Conservation (phyloP, 768 basidiomycete genomes). For the Coprinopsis marcescibilis region DNA sequence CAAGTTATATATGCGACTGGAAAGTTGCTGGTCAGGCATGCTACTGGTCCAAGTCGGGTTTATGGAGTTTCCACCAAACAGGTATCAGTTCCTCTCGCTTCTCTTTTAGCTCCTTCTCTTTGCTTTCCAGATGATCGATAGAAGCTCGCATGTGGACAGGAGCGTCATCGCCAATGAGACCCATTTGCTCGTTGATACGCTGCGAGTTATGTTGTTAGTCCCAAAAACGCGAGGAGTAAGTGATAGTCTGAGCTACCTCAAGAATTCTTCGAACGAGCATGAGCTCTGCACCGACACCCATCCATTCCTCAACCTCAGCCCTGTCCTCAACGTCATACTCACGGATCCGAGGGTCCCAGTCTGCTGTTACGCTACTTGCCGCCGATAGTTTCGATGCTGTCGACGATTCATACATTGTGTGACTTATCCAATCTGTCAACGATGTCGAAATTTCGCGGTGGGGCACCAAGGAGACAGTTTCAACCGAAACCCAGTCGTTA, state of each 20-base stretch:
- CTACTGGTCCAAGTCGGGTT: no score
- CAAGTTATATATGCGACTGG: no score
- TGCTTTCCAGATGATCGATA: constrained; percentile 12
- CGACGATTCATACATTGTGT: constrained; percentile 10
- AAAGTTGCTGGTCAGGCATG: no score
- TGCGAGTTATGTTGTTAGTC: neutral
- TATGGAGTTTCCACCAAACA: constrained; percentile 9
- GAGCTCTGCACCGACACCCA: constrained; percentile 28
- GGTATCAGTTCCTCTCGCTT: constrained; percentile 11
- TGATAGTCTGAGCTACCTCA: constrained; percentile 16
- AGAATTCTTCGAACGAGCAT: constrained; percentile 19
- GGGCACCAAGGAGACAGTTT: constrained; percentile 15
- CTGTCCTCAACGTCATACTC: constrained; percentile 31
- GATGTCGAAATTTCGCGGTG: constrained; percentile 12
- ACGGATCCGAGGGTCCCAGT: constrained; percentile 21
- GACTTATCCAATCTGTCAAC: constrained; percentile 17
- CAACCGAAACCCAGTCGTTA: constrained; percentile 12
- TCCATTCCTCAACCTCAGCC: constrained; percentile 27
- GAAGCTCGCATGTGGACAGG: constrained; percentile 8
- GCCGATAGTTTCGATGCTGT: constrained; percentile 19
- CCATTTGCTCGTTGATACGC: constrained; percentile 12
- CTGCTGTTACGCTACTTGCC: constrained; percentile 11
- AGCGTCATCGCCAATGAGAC: constrained; percentile 8
- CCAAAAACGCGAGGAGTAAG: neutral
- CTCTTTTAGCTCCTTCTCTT: constrained; percentile 12